Base-by-base conservation (phyloP, 768 basidiomycete species). In the Plicaturopsis crispa region DNA sequence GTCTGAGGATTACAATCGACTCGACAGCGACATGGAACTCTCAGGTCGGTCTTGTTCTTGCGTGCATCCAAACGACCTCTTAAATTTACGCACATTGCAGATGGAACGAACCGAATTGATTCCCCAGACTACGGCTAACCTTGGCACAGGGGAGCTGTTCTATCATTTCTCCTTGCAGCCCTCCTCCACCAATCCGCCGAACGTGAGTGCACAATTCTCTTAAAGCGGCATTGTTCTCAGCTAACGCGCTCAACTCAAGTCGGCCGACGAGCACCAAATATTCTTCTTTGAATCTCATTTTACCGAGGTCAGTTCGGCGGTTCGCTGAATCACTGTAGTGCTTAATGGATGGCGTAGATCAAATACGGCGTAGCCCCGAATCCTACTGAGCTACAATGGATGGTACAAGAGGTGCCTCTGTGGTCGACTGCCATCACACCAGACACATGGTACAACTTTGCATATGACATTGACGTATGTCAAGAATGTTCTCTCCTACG, bases 261-360 rank as follows among this genome's bases (percentile, higher is more conserved):
- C 72, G 10, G 65, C 70, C 14, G 53, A 66, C 16, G 75, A 80
- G 52, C 78, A 79, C 48, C 75, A 79, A 54, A 69, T 68, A 59
- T 54, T 67, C 43, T 80, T 78, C 65, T 77, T 77, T 48, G 75
- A 78, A 54, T 73, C 69, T 32, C 77, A 77, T 52, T 80, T 78
- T 56, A 78, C 74, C 4, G 75, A 77, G 62, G 70, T 70, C 39
- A 10, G 41, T 31, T 21, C 24, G 12, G 19, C 19, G 19, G 17
- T 43, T 20, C 10, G n/a, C 39, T 13, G 23, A 39, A 21, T 39
- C 40, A 14, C 36, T 10, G 20, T 10, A 24, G 33, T 32, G 31
- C 35, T 47, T 7, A 42, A 20, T 36, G 35, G 23, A 28, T 12
- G 19, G 24, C 13, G 18, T 43, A 75, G 68, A 57, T 78, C 37